Evolutionary conservation across 495 filamentous ascomycete genomes (phyloP).

Genomic region (Ascobolus immersus): DNA sequence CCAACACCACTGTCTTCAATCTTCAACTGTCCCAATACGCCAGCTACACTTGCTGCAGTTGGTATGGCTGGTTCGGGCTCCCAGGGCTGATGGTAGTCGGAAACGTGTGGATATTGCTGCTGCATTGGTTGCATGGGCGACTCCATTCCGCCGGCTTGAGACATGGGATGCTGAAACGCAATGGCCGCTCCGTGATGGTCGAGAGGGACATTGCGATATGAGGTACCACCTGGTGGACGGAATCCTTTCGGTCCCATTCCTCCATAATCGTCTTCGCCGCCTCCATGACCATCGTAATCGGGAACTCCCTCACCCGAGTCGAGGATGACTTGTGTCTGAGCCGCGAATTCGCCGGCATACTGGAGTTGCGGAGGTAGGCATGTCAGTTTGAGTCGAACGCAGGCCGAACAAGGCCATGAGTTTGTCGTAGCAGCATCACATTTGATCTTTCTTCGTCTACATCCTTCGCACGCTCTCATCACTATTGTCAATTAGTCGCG

Average conservation of each 20-base stretch:
- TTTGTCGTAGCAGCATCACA: conserved; percentile 97
- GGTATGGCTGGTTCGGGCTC: too few relatives aligned
- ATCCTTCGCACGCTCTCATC: conserved; percentile 96
- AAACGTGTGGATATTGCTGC: too few relatives aligned
- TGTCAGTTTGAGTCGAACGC: conserved; percentile 70
- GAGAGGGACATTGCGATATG: too few relatives aligned
- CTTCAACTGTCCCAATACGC: conserved; percentile 59
- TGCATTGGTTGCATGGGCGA: too few relatives aligned
- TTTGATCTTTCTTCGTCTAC: conserved; percentile 72
- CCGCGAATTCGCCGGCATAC: conserved; percentile 49
- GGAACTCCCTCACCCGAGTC: conserved; percentile 13
- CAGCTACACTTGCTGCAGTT: conserved; percentile 43
- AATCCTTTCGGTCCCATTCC: too few relatives aligned
- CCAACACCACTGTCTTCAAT: conserved; percentile 76
- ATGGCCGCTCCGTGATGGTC: conserved; percentile 22
- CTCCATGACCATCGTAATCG: conserved; percentile 21
- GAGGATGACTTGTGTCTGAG: conserved; percentile 16
- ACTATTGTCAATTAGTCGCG: conserved; percentile 28
- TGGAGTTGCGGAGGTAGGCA: conserved; percentile 76
- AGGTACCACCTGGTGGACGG: too few relatives aligned
- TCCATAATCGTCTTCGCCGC: conserved; percentile 28
- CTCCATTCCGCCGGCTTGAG: too few relatives aligned
- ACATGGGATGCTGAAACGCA: too few relatives aligned
- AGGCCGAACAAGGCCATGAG: conserved; percentile 92
- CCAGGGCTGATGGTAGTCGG: too few relatives aligned